Base-by-base conservation (phyloP, 441 rosid species). In the Jatropha multifida region DNA sequence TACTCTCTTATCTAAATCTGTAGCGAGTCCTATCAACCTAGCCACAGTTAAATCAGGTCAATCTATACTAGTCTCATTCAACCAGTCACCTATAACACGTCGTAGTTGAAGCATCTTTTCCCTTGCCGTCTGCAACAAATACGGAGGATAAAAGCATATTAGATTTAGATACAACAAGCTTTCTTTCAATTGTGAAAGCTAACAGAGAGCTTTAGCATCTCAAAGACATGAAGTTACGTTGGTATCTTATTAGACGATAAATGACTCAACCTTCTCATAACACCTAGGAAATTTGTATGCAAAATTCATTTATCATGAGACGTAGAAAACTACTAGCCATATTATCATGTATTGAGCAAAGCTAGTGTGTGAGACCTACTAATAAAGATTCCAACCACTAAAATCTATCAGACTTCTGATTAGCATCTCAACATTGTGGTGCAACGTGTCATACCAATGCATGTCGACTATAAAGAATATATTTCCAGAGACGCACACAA, bases 61-160 rank as follows among this genome's bases (percentile, higher is more conserved):
- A 78, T 69, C 73, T 61, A 81, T 71, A 52, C 66, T 59, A 59
- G 79, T 86, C 66, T 81, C 90, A 59, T 81, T 81, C 76, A 88
- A 74, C 74, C 86, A 86, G 77, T 85, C 84, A 7, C 84, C 84
- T 75, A 88, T 77, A 51, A 75, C 83, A 61, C 58, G 81, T 79
- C 77, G 83, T 84, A 88, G 60, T 73, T 81, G 90, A 51, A 81
- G 75, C 90, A 87, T 81, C 81, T 86, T 86, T 78, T 80, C 85
- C 78, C 82, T 82, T 4, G 88, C 90, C 72, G 72, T 75, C 88
- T 88, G 92, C 88, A 76, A 59, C 69, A 62, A 72, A 76, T 68
- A 46, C 72, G 37, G 67, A 72, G 23, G 44, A 81, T 48, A 75
- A 78, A 72, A 23, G 7, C 18, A 63, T 37, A 48, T 76, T 46